Evolutionary conservation across 176 grass and related monocot species (phyloP).

Genomic region (Pontederia crassipes): DNA sequence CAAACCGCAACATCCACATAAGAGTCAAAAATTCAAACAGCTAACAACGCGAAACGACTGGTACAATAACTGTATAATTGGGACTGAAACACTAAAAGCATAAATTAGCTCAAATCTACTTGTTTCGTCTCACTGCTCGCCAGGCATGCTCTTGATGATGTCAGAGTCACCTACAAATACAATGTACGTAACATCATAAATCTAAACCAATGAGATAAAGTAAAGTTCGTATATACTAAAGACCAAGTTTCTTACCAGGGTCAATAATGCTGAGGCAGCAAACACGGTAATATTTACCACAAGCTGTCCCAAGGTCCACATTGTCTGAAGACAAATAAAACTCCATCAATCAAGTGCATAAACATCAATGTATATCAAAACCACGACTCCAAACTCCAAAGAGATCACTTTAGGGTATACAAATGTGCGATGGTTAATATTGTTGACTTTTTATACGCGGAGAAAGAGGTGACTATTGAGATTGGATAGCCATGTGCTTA

Average conservation of each 20-base stretch:
- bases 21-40: too few relatives aligned
- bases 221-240: neutral
- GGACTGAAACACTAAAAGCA: too few relatives aligned
- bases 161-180: conserved; percentile 59
- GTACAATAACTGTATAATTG: too few relatives aligned
- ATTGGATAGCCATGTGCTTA: neutral
- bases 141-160: conserved; percentile 44
- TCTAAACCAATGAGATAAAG: neutral
- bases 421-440: too few relatives aligned
- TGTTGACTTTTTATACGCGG: too few relatives aligned
- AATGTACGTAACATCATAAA: neutral
- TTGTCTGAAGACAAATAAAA: conserved; percentile 27
- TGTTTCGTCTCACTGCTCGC: conserved; percentile 37
- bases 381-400: too few relatives aligned
- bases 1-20: too few relatives aligned
- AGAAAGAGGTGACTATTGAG: too few relatives aligned
- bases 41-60: too few relatives aligned
- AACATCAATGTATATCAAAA: too few relatives aligned
- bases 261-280: conserved; percentile 74
- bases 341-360: neutral
- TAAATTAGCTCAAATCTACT: too few relatives aligned
- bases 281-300: conserved; percentile 68
- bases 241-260: conserved; percentile 28
- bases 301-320: conserved; percentile 64
- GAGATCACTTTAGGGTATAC: too few relatives aligned